Base-by-base conservation (phyloP, 352 stramenopile species). In the Phytophthora multivora region DNA sequence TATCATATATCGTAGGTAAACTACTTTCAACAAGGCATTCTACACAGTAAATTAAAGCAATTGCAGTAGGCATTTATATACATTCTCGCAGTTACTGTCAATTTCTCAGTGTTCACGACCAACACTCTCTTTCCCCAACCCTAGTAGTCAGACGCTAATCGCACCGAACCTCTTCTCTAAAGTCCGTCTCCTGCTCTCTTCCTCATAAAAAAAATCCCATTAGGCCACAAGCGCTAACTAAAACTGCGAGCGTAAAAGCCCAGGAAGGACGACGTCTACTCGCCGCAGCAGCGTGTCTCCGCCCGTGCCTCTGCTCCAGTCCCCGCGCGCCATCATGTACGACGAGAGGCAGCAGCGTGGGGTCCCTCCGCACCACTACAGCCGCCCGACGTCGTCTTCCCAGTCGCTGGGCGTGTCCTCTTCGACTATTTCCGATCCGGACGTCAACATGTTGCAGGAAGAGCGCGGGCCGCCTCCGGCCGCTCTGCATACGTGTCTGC, bases 401-500 rank as follows among this genome's bases (percentile, higher is more conserved):
- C 66, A 63, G 31, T 77, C 65, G n/a, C 57, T 72, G 2, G 66
- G 61, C 41, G 62, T 70, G 18, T 84, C 72, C 21, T 79, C 75
- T 6, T 53, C 68, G 33, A 78, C 62, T 5, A 60, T 63, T 13
- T 77, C 73, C 4, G 69, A 87, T 48, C 61, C 73, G 10, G 77
- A 84, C 59, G 75, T 80, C 2, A 74, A 86, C 61, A 73, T 79
- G 62, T 43, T 79, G 7, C 72, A 81, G 23, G 72, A 73, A 33
- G 5, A 43, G 10, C 11, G 40, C 8, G 42, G n/a, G 13, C 12
- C 67, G 42, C 59, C 75, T 30, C 57, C 52, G 16, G 46, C 59
- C 2, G 66, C 69, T 33, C 59, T 90, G 30, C 70, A 52, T 33
- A 90, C 81, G 62, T 92, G 83, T 65, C 64, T 91, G 46, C 73